Evolutionary conservation across 2,329 filamentous ascomycete species (phyloP), one percentile per base, ranked within the genome.

Genomic region (Penicillium sp.): DNA sequence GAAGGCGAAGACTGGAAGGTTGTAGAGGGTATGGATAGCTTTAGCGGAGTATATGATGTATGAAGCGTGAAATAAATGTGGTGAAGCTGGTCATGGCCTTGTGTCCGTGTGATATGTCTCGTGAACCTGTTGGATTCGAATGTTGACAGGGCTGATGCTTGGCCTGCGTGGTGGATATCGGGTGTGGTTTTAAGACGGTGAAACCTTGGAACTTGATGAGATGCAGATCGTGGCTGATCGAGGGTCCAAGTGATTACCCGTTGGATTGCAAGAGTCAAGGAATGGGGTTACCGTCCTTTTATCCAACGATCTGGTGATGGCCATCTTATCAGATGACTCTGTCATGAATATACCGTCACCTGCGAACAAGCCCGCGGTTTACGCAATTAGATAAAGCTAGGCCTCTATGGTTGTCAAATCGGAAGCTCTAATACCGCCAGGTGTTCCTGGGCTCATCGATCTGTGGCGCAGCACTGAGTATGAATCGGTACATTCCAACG

Each of bases 1-100:
- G 28, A 28, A 45, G 37, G 33, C 9, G n/a, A 52, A 48, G 38
- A 27, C 33, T 40, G 38, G 38, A 40, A 49, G 33, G 37, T 45
- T 48, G 32, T 57, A 43, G 42, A 18, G 27, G 27, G 27, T 8
- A 13, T 3, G 13, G 13, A 7, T 33, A 3, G 6, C 18, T 33
- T 9, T 28, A 28, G 25, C 3, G 25, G 7, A 33, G n/a, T 15
- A 5, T 7, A 18, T 18, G 3, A 20, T 20, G 3, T 18, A 7
- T 35, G 15, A 20, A 6, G 10, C 20, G 7, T 10, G 6, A 35
- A 20, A 3, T 15, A 29, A 29, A 33, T 33, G 7, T 20, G 15
- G 20, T 4, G 25, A 27, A 27, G 3, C 9, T 35, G 33, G 9
- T 35, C 33, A 35, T 20, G 15, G 4, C 15, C 15, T 35, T 20